These are phyloP conservation scores for Dimargaris xerosporica DNA, from an alignment of 192 early-diverging fungal species.

Conservation along the genomic window DNA sequence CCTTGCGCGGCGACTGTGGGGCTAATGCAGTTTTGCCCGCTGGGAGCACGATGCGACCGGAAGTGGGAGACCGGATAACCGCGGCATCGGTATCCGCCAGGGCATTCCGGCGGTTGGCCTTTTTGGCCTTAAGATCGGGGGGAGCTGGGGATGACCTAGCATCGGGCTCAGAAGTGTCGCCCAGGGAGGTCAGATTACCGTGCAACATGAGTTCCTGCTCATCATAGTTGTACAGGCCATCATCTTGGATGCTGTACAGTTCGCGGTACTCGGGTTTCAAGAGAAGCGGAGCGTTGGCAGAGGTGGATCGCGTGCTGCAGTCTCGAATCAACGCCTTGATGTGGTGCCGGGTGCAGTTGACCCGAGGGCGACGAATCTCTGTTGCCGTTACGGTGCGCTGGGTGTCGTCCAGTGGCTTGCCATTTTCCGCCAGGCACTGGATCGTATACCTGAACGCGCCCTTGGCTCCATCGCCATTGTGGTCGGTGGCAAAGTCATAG, in stretches of 20 bases:
- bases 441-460: not conserved
- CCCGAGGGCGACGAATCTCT: not conserved
- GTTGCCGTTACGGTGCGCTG: not conserved
- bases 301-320: not conserved
- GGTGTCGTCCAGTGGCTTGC: not conserved
- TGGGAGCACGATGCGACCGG: not conserved
- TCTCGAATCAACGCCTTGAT: not conserved
- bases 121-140: too few species aligned
- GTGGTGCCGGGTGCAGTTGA: not conserved
- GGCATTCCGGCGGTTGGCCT: too few species aligned
- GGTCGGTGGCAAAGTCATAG: not conserved
- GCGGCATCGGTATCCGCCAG: too few species aligned
- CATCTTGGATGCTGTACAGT: conserved; percentile 2
- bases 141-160: too few species aligned
- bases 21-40: not conserved
- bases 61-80: not conserved
- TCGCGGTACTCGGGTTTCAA: not conserved
- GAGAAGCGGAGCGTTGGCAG: not conserved
- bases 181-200: too few species aligned
- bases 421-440: not conserved
- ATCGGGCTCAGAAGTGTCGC: too few species aligned
- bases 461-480: not conserved
- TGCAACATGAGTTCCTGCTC: too few species aligned
- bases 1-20: not conserved
- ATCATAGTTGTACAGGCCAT: not conserved